Evolutionary conservation across 1,284 basidiomycete genomes (phyloP), one percentile per base, ranked within the genome.

Genomic region (Coniferiporia sulphurascens): DNA sequence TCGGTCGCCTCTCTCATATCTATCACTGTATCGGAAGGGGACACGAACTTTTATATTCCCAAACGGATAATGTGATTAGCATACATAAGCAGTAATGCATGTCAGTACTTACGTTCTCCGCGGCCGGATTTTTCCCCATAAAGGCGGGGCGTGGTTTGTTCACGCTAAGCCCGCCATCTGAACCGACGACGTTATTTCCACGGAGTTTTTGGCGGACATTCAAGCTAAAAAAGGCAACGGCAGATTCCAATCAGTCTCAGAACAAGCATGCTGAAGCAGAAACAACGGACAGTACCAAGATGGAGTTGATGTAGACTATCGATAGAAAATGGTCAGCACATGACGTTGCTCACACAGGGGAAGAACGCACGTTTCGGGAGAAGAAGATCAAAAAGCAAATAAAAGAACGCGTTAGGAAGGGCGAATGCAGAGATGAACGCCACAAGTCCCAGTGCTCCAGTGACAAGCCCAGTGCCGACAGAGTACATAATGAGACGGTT

Each of bases 401-500:
- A 50, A 35, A 58, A 17, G 32, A 58, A 41, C 4, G 56, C 22
- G 21, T 45, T 4, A 2, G 49, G 48, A n/a, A 43, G 32, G 8
- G 44, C 17, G 17, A n/a, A 12, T 1, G 49, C 56, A 4, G 48
- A 22, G 38, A 58, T 45, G 27, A 60, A 15, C 9, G 58, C 48
- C 8, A 55, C 38, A 34, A 60, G n/a, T 10, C 46, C 48, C 41
- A 21, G 32, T 38, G 55, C 8, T 7, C 32, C 48, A 12, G 58
- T 55, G 1, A 46, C 48, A 19, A 55, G 36, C 1, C 58, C 58
- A 1, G 52, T 55, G 12, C 21, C 32, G 9, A 60, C 21, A 5
- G 58, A 50, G 48, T 60, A 60, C 35, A 51, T 4, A 9, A 60
- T 45, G 12, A 60, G 35, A 15, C 41, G 41, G 15, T 50, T 13